Evolutionary conservation across 2,329 filamentous ascomycete species (phyloP).

Genomic region (Beauveria varroae): DNA sequence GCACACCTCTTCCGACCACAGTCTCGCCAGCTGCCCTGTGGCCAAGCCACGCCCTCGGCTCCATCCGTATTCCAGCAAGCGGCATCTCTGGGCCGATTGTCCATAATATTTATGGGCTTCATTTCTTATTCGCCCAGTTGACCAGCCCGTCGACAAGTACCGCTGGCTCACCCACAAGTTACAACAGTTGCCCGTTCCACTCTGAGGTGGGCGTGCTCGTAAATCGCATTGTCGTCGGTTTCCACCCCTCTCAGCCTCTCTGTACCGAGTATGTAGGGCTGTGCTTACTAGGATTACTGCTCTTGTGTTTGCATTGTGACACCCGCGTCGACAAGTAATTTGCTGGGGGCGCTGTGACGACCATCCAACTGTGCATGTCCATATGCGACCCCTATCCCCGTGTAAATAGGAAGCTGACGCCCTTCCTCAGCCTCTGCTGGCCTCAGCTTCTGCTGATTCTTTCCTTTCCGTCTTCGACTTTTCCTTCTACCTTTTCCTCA

Average conservation of each 20-base stretch:
- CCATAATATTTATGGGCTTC: background rate
- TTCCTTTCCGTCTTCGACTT: background rate
- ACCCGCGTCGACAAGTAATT: background rate
- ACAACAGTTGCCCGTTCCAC: background rate
- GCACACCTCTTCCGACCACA: conserved; percentile 3
- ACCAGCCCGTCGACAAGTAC: no score
- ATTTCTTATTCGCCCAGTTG: no score
- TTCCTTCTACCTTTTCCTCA: background rate
- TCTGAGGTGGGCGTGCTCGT: background rate
- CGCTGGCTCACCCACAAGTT: no score
- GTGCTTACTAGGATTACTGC: conserved; percentile 5
- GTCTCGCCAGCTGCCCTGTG: background rate
- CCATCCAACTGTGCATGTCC: background rate
- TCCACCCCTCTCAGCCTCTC: conserved; percentile 1
- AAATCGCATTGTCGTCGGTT: background rate
- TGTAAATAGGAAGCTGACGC: conserved; percentile 7
- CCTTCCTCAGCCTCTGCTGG: background rate
- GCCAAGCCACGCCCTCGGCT: conserved; percentile 8
- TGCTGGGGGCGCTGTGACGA: background rate
- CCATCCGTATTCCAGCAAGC: conserved; percentile 6
- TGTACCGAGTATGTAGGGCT: conserved; percentile 2
- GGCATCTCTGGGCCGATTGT: conserved; percentile 7
- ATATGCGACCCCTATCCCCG: background rate
- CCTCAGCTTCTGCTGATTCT: background rate
- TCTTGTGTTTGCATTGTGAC: background rate